Evolutionary conservation across 2,329 filamentous ascomycete genomes (phyloP).

Genomic region (Coniochaeta ligniaria): DNA sequence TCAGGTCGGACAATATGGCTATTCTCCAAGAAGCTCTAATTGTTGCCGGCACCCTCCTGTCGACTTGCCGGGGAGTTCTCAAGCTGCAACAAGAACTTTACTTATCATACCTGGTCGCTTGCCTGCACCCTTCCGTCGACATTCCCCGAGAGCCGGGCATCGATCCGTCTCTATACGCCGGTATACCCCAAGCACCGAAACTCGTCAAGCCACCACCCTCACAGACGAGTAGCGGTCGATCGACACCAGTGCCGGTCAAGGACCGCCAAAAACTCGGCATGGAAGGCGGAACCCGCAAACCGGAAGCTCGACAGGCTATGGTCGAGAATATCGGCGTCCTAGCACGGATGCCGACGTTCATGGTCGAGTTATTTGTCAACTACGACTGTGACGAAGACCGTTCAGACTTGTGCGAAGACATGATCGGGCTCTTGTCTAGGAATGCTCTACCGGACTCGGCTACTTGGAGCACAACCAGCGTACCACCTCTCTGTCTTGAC

Average conservation of each 20-base stretch:
- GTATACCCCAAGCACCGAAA: slow-evolving; percentile 86
- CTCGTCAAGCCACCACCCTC: slow-evolving; percentile 71
- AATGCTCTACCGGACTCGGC: slow-evolving; percentile 96
- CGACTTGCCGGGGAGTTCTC: slow-evolving; percentile 82
- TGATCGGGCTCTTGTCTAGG: slow-evolving; percentile 84
- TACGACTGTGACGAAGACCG: slow-evolving; percentile 95
- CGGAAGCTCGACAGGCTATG: slow-evolving; percentile 96
- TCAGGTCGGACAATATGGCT: slow-evolving; percentile 92
- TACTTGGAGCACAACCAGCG: slow-evolving; percentile 98
- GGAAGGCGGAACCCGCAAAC: slow-evolving; percentile 85
- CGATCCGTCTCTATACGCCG: slow-evolving; percentile 84
- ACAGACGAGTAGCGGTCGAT: slow-evolving; percentile 69
- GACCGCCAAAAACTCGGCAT: slow-evolving; percentile 89
- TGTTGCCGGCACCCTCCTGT: slow-evolving; percentile 82
- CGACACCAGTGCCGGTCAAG: slow-evolving; percentile 85
- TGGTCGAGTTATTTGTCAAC: slow-evolving; percentile 94
- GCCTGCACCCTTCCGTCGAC: slow-evolving; percentile 86
- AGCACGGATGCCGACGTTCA: slow-evolving; percentile 86
- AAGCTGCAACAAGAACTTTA: slow-evolving; percentile 97
- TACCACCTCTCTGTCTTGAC: slow-evolving; percentile 89
- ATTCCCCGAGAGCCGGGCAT: slow-evolving; percentile 89
- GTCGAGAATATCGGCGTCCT: slow-evolving; percentile 91
- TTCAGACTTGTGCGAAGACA: slow-evolving; percentile 87
- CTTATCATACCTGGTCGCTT: slow-evolving; percentile 87
- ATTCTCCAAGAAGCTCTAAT: slow-evolving; percentile 89